These are phyloP conservation scores for Aspergillus proliferans DNA, from an alignment of 2,329 filamentous ascomycete genomes.

Conservation along the genomic window DNA sequence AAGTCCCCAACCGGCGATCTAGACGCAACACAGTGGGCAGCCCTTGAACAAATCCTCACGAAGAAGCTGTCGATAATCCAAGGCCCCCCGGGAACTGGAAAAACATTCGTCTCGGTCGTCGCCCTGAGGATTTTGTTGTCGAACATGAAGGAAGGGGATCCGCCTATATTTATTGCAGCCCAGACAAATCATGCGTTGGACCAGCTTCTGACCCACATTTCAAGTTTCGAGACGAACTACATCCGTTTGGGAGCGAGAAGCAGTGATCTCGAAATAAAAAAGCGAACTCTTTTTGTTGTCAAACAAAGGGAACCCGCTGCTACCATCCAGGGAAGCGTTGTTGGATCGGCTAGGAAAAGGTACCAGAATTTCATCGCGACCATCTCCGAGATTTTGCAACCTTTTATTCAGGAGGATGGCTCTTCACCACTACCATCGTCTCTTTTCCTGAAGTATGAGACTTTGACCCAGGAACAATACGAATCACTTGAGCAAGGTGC, in stretches of 20 bases:
- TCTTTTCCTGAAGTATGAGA: constrained; percentile 47
- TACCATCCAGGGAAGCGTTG: constrained; percentile 36
- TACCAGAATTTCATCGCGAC: constrained; percentile 40
- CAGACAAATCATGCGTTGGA: constrained; percentile 91
- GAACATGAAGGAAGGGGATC: constrained; percentile 51
- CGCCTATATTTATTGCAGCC: constrained; percentile 71
- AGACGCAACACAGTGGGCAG: constrained; percentile 65
- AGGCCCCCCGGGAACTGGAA: constrained; percentile 73
- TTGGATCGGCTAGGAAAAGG: constrained; percentile 32
- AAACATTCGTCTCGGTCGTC: constrained; percentile 73
- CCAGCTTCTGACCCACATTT: constrained; percentile 64
- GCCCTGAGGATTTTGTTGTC: constrained; percentile 61
- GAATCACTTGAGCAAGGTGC: constrained; percentile 53
- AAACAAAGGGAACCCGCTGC: constrained; percentile 32
- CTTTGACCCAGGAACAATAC: constrained; percentile 60
- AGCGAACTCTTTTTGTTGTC: constrained; percentile 61
- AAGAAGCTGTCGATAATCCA: constrained; percentile 71
- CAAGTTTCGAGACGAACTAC: constrained; percentile 57
- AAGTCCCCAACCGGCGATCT: constrained; percentile 40
- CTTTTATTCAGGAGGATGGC: constrained; percentile 32
- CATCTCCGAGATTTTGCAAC: constrained; percentile 38
- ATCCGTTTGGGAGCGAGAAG: constrained; percentile 65
- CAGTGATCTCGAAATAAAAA: constrained; percentile 58
- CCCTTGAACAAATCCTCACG: constrained; percentile 64
- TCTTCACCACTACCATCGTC: constrained; percentile 48